These are phyloP conservation scores for Naganishia randhawae DNA, from an alignment of 768 basidiomycete species.

Conservation along the genomic window DNA sequence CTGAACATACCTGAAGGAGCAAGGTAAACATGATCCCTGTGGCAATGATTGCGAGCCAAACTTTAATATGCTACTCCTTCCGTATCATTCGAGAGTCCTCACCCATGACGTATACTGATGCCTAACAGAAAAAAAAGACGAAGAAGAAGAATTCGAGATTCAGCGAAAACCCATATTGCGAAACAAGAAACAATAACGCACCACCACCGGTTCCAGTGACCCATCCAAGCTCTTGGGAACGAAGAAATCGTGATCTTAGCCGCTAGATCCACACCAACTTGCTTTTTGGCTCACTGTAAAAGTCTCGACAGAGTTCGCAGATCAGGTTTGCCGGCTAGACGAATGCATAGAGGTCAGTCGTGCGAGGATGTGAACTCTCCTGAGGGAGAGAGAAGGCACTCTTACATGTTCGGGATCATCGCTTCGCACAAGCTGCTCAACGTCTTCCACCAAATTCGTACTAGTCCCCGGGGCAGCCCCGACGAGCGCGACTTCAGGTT, in stretches of 20 bases:
- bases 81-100: background rate
- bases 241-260: background rate
- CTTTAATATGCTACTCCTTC: background rate
- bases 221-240: slow-evolving; percentile 64
- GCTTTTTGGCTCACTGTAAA: slow-evolving; percentile 59
- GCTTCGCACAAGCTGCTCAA: slow-evolving; percentile 42
- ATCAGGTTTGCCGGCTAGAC: slow-evolving; percentile 79
- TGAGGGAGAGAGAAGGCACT: background rate
- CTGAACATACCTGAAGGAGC: slow-evolving; percentile 60
- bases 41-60: background rate
- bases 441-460: slow-evolving; percentile 25
- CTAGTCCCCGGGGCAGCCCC: background rate
- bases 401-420: slow-evolving; percentile 54
- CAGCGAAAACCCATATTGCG: too few relatives aligned
- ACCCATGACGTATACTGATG: slow-evolving; percentile 64
- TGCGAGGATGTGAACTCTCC: background rate
- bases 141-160: too few relatives aligned
- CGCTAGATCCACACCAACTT: too few relatives aligned
- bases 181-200: slow-evolving; percentile 27
- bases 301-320: slow-evolving; percentile 74
- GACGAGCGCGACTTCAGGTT: slow-evolving; percentile 4
- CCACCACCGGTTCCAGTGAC: slow-evolving; percentile 77
- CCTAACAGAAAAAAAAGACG: slow-evolving; percentile 54
- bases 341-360: slow-evolving; percentile 8
- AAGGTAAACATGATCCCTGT: slow-evolving; percentile 67